These are phyloP conservation scores for Penicillium maclennaniae DNA, from an alignment of 495 filamentous ascomycete genomes.

Conservation along the genomic window DNA sequence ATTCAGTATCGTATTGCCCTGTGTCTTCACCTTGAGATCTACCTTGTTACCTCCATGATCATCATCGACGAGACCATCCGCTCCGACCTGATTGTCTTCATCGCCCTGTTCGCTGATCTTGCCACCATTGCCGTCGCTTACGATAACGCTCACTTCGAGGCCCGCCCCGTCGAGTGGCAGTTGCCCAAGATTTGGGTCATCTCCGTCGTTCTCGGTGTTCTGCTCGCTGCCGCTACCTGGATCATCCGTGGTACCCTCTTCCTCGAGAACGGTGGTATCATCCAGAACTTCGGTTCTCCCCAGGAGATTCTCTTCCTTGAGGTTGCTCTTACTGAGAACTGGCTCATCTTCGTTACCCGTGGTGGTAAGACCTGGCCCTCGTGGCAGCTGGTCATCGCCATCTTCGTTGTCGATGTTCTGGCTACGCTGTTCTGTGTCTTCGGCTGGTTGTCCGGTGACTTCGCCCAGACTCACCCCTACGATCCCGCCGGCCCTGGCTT, in stretches of 20 bases:
- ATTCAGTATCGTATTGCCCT: slow-evolving; percentile 79
- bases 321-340: slow-evolving; percentile 72
- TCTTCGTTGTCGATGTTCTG: slow-evolving; percentile 66
- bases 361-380: slow-evolving; percentile 68
- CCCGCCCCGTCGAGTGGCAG: slow-evolving; percentile 72
- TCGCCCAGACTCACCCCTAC: slow-evolving; percentile 41
- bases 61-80: slow-evolving; percentile 70
- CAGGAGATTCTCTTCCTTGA: slow-evolving; percentile 73
- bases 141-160: slow-evolving; percentile 72
- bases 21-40: slow-evolving; percentile 72
- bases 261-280: slow-evolving; percentile 64
- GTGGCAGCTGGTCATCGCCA: slow-evolving; percentile 68
- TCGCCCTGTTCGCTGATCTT: slow-evolving; percentile 73
- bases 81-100: slow-evolving; percentile 68
- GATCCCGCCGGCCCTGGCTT: slow-evolving; percentile 39
- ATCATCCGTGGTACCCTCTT: slow-evolving; percentile 64
- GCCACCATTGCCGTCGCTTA: slow-evolving; percentile 74
- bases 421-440: slow-evolving; percentile 71
- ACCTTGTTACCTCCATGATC: slow-evolving; percentile 74
- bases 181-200: slow-evolving; percentile 77
- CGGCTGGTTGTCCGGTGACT: slow-evolving; percentile 60
- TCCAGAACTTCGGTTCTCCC: slow-evolving; percentile 67
- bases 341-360: slow-evolving; percentile 77
- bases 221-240: slow-evolving; percentile 67
- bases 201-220: slow-evolving; percentile 60